Base-by-base conservation (phyloP, 306 rosid species). In the Vigna unguiculata region DNA sequence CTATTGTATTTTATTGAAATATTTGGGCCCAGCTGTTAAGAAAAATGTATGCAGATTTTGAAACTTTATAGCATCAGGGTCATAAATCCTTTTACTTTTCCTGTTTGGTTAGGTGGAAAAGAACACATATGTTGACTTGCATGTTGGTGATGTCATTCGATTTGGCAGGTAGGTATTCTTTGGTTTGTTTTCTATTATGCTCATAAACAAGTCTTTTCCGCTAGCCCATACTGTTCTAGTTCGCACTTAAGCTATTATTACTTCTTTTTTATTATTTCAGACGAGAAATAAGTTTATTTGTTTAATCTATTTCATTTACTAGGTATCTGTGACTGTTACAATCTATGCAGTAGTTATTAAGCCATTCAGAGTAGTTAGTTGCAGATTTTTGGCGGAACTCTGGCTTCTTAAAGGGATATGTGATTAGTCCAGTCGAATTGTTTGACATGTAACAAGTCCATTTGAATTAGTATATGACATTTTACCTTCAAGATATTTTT, bases 101-200 rank as follows among this genome's bases (percentile, higher is more conserved):
- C 63, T 49, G 63, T 85, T 81, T 75, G 36, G 58, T 61, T 86
- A 95, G 98, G 95, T 90, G 85, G 85, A 85, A 81, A 85, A 88
- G 74, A 88, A 81, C 79, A 72, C 80, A 62, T 95, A 92, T 20
- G 75, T 88, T 68, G 96, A 92, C 78, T 86, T 94, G 82, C 86
- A 62, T 66, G 97, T 95, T 76, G 98, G 98, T 80, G 98, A 92
- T 85, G 98, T 90, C 87, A 84, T 95, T 83, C 93, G 93, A 57
- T 95, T 95, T 84, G 98, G 98, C 79, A 86, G 84, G 97, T 95
- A 82, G 46, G 96, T 87, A 71, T 82, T 69, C 1, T 48, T 68
- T 72, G 47, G 75, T 48, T 25, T 48, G 22, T 61, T 61, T 60
- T 77, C 57, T 38, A 25, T 76, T 55, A 81, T 63, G 53, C 49